phyloP scores from a whole-genome alignment of 805 yeast species.

The Zygoascus flipseniorum region DNA sequence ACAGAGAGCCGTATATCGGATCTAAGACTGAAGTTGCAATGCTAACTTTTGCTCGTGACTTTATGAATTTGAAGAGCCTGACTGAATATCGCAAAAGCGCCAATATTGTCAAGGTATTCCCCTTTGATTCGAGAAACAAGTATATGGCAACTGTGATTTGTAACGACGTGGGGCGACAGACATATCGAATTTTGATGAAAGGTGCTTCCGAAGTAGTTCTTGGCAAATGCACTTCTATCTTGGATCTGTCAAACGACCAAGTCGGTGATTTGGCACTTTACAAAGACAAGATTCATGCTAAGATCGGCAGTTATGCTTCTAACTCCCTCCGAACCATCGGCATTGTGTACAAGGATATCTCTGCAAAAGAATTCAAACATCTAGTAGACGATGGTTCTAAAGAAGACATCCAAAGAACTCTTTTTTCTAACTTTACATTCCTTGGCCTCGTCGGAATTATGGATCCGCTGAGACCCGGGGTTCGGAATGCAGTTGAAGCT shows the following conservation, averaged over 20 bases:
- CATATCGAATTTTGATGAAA: slow-evolving; percentile 60
- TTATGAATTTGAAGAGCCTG: slow-evolving; percentile 39
- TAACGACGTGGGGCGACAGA: slow-evolving; percentile 13
- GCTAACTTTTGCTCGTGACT: slow-evolving; percentile 53
- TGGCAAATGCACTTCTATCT: slow-evolving; percentile 41
- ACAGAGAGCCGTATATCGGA: slow-evolving; percentile 64
- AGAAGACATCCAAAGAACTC: slow-evolving; percentile 16
- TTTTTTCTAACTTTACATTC: slow-evolving; percentile 35
- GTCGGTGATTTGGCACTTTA: neutral
- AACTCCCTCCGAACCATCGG: slow-evolving; percentile 83
- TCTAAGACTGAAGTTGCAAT: slow-evolving; percentile 93
- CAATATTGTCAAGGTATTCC: slow-evolving; percentile 59
- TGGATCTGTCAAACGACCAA: slow-evolving; percentile 9
- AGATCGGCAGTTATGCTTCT: slow-evolving; percentile 53
- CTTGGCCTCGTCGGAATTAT: slow-evolving; percentile 85
- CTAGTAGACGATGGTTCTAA: slow-evolving; percentile 15
- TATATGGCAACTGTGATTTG: slow-evolving; percentile 80
- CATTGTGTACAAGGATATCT: slow-evolving; percentile 70
- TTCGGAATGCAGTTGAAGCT: slow-evolving; percentile 74
- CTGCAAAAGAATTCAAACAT: neutral
- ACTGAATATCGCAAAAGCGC: slow-evolving; percentile 38
- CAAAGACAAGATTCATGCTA: slow-evolving; percentile 21
- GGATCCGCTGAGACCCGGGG: slow-evolving; percentile 90
- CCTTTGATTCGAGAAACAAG: slow-evolving; percentile 87
- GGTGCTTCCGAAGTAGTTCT: slow-evolving; percentile 93